Percentiles rank a stretch among this genome's conserved stretches.
phyloP scores from a whole-genome alignment of 805 yeast species.

The Wickerhamiella brachini region DNA sequence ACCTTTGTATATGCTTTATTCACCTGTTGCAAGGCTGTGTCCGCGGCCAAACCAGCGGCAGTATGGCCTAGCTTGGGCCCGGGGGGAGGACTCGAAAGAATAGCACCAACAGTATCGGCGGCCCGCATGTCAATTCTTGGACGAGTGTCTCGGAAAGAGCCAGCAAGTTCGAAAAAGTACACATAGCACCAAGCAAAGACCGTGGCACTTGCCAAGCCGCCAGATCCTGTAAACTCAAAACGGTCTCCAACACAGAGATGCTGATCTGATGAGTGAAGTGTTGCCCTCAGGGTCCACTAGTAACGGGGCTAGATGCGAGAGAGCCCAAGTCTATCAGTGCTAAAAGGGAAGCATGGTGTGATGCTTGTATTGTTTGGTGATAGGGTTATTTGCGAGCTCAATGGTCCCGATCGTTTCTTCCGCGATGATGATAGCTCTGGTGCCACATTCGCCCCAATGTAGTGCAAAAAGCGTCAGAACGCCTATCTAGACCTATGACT shows the following conservation, averaged over 20 bases:
- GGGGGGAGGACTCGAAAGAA: constrained; percentile 56
- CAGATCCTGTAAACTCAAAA: constrained; percentile 67
- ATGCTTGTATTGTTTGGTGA: too few relatives aligned
- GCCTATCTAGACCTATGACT: too few relatives aligned
- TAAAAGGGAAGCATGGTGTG: too few relatives aligned
- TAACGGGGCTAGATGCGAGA: constrained; percentile 69
- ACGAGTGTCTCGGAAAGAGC: constrained; percentile 75
- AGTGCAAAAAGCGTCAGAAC: too few relatives aligned
- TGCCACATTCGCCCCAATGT: too few relatives aligned
- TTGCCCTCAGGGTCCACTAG: constrained; percentile 54
- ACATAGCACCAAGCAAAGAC: constrained; percentile 17
- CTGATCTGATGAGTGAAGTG: constrained; percentile 70
- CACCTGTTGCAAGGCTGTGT: constrained; percentile 46
- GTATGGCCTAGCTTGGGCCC: constrained; percentile 71
- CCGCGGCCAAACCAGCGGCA: constrained; percentile 58
- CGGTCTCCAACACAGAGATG: constrained; percentile 70
- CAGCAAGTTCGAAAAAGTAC: constrained; percentile 17
- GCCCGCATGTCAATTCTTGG: constrained; percentile 96
- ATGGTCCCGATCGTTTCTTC: too few relatives aligned
- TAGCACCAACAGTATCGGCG: constrained; percentile 62
- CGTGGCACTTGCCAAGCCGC: constrained; percentile 46
- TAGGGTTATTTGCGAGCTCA: too few relatives aligned
- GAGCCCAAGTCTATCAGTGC: too few relatives aligned
- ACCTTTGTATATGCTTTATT: constrained; percentile 27
- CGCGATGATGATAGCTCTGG: too few relatives aligned